Base-by-base conservation (phyloP, 139 green algal species). In the Trebouxia sp. region DNA sequence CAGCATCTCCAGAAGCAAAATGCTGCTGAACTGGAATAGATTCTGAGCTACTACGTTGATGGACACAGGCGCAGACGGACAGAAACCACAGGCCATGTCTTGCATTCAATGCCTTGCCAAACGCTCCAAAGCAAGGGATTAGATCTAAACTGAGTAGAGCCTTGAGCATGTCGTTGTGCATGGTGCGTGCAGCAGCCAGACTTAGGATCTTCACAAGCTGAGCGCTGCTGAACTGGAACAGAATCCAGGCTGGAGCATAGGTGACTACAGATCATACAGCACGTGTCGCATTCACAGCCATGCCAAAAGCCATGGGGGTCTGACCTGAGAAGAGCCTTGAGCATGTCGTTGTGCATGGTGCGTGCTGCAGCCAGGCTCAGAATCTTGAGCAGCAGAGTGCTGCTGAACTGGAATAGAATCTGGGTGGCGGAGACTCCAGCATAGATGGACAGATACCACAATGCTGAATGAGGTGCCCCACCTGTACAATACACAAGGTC, bases 41-140 rank as follows among this genome's bases (percentile, higher is more conserved):
- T 87, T 74, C 85, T 85, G 85, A 79, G 91, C 90, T 75, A 51
- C 80, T 15, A 82, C 79, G 53, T 91, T 92, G 50, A 93, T 83
- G 42, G 32, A 77, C 12, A 87, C 67, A 74, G 85, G 84, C 80
- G 58, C 91, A 94, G 56, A 94, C 83, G 42, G 43, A 79, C 26
- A 88, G 75, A 58, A 87, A 89, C 79, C 77, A 86, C 20, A 83
- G 41, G 10, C 77, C 65, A n/a, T n/a, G n/a, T n/a, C n/a, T n/a
- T n/a, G n/a, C n/a, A n/a, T n/a, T n/a, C n/a, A n/a, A n/a, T n/a
- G n/a, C n/a, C n/a, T n/a, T 69, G 56, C 20, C 32, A 39, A 42
- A 74, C 3, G 22, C 2, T n/a, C n/a, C n/a, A n/a, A n/a, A n/a
- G n/a, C 11, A 43, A 22, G 7, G 12, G n/a, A n/a, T n/a, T n/a